Percentiles rank a stretch among this genome's conserved stretches.
Conservation (phyloP, 495 filamentous ascomycete species). For the Penicillium malachiteum region DNA sequence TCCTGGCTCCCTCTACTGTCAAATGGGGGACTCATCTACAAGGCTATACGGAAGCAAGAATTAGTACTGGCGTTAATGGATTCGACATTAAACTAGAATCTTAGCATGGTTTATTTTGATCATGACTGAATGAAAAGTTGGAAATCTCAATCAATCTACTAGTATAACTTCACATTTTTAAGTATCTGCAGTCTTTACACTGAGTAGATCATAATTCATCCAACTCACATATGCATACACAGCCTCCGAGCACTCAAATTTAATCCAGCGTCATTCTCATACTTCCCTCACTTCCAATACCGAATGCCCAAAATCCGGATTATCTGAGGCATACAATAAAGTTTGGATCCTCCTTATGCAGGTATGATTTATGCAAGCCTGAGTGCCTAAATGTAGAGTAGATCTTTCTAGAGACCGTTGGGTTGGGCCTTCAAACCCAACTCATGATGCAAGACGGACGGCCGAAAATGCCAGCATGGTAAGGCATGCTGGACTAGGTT, state of each 20-base stretch:
- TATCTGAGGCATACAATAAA: not conserved
- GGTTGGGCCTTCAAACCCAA: constrained; percentile 17
- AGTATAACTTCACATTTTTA: too few relatives aligned
- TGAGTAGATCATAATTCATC: too few relatives aligned
- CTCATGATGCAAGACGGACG: not conserved
- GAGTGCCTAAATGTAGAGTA: constrained; percentile 16
- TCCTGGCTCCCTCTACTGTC: constrained; percentile 1
- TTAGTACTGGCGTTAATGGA: constrained; percentile 25
- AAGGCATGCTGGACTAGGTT: not conserved
- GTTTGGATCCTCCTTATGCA: constrained; percentile 2
- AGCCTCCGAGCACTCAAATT: too few relatives aligned
- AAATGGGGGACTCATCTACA: constrained; percentile 1
- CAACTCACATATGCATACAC: too few relatives aligned
- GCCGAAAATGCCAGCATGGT: not conserved
- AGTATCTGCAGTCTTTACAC: too few relatives aligned
- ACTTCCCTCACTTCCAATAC: too few relatives aligned
- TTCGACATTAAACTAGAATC: constrained; percentile 23
- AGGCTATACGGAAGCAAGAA: constrained; percentile 7
- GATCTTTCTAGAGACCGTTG: not conserved
- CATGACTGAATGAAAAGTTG: constrained; percentile 9
- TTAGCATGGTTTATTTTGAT: constrained; percentile 17
- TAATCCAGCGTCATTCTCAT: too few relatives aligned
- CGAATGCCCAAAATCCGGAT: too few relatives aligned
- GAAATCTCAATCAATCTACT: not conserved
- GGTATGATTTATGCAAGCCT: constrained; percentile 19